Conservation (phyloP, 305 asterid species). For the Solanum hybrid region DNA sequence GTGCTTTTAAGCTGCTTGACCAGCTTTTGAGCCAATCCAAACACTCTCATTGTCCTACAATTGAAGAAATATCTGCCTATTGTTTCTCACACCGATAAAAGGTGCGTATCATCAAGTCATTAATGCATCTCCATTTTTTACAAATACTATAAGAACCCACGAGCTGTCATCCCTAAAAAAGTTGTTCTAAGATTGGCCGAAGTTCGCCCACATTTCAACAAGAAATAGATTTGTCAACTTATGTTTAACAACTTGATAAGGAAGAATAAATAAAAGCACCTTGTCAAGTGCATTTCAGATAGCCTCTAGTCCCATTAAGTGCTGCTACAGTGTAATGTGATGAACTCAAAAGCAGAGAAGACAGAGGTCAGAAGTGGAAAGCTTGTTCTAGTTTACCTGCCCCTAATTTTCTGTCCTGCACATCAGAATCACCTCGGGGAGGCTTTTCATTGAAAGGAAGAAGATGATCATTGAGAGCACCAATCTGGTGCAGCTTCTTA, state of each 20-base stretch:
- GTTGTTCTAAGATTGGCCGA: background rate
- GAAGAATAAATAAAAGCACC: background rate
- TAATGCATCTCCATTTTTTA: background rate
- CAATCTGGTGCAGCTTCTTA: constrained; percentile 62
- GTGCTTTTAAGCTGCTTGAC: background rate
- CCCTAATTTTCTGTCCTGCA: constrained; percentile 33
- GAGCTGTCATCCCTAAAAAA: background rate
- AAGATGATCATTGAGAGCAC: constrained; percentile 57
- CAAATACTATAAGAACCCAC: background rate
- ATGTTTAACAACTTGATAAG: background rate
- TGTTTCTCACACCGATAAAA: background rate
- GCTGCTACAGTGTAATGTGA: background rate
- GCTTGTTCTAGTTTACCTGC: constrained; percentile 35
- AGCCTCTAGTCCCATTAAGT: background rate
- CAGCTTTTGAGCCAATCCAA: background rate
- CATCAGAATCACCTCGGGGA: constrained; percentile 23
- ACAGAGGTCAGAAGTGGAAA: background rate
- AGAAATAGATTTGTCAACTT: background rate
- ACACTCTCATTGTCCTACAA: background rate
- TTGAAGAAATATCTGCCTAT: background rate
- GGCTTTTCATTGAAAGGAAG: constrained; percentile 36
- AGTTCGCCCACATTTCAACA: background rate
- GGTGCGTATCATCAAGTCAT: background rate
- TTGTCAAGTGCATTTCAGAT: background rate
- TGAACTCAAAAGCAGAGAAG: constrained; percentile 2